These are phyloP conservation scores for Geopyxis carbonaria DNA, from an alignment of 495 filamentous ascomycete genomes.

Conservation along the genomic window DNA sequence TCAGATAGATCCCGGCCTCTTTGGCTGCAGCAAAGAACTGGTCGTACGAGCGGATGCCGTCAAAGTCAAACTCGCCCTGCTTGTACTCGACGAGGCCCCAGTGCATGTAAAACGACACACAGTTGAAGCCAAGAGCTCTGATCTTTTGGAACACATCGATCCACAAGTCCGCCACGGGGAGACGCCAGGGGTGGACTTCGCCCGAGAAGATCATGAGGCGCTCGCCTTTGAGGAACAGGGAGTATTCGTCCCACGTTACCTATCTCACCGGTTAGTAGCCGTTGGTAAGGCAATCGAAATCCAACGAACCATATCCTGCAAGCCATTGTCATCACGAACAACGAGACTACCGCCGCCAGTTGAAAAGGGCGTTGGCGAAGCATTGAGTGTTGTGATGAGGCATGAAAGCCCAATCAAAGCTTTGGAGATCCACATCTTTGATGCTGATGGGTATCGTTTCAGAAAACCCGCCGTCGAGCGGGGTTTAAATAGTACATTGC, in stretches of 20 bases:
- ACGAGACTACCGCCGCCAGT: too few relatives aligned
- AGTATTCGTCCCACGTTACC: constrained; percentile 62
- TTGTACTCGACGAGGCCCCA: constrained; percentile 72
- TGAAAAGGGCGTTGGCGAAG: too few relatives aligned
- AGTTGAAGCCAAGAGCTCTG: constrained; percentile 58
- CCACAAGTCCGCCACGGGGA: constrained; percentile 56
- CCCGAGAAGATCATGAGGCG: constrained; percentile 55
- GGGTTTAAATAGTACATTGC: background rate
- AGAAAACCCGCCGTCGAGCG: background rate
- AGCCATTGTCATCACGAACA: background rate
- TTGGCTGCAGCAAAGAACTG: constrained; percentile 56
- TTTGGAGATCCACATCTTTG: background rate
- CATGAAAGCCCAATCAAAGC: background rate
- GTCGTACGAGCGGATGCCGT: constrained; percentile 51
- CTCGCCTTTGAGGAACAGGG: constrained; percentile 54
- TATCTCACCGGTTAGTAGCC: background rate
- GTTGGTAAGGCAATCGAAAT: background rate
- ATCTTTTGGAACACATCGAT: constrained; percentile 66
- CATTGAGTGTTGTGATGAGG: too few relatives aligned
- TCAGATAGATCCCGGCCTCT: constrained; percentile 53
- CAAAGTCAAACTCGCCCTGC: constrained; percentile 46
- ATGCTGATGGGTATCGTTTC: background rate
- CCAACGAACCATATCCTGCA: background rate
- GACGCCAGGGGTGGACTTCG: constrained; percentile 52
- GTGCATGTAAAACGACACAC: constrained; percentile 57